Evolutionary conservation across 176 grass and related monocot genomes (phyloP).

Genomic region (Musa schizocarpa): DNA sequence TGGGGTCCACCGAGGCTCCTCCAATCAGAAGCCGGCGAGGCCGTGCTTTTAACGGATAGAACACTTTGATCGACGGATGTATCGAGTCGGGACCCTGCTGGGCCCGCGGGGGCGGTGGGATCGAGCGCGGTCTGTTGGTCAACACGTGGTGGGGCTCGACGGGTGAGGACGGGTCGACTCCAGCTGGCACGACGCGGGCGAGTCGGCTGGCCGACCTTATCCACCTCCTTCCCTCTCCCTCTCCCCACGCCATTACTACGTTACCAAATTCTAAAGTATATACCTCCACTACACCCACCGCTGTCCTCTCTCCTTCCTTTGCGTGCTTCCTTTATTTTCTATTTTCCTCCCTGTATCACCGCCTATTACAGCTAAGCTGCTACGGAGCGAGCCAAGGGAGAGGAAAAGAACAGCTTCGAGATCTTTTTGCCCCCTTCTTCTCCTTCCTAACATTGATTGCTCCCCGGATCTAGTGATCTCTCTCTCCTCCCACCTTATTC

Average conservation of each 20-base stretch:
- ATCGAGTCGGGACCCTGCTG: not conserved
- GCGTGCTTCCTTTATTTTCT: not conserved
- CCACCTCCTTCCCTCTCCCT: not conserved
- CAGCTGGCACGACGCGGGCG: not conserved
- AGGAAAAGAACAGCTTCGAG: not conserved
- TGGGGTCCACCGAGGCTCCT: too few relatives aligned
- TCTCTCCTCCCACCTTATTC: not conserved
- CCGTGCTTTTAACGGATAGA: too few relatives aligned
- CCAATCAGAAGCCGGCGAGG: too few relatives aligned
- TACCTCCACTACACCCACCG: not conserved
- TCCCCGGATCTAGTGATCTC: not conserved
- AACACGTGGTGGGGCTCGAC: not conserved
- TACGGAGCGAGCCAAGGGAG: not conserved
- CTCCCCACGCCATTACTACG: not conserved
- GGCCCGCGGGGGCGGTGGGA: too few relatives aligned
- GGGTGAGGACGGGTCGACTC: not conserved
- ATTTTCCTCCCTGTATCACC: not conserved
- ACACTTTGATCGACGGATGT: too few relatives aligned
- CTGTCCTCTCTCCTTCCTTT: not conserved
- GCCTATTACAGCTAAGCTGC: not conserved
- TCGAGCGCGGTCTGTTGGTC: not conserved
- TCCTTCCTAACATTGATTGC: not conserved
- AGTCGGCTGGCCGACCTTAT: constrained; percentile 13
- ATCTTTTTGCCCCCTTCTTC: not conserved
- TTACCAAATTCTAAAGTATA: not conserved